Percentiles rank a stretch among this genome's conserved stretches.
Evolutionary conservation across 768 basidiomycete species (phyloP).

Genomic region (Naganishia kalamii): DNA sequence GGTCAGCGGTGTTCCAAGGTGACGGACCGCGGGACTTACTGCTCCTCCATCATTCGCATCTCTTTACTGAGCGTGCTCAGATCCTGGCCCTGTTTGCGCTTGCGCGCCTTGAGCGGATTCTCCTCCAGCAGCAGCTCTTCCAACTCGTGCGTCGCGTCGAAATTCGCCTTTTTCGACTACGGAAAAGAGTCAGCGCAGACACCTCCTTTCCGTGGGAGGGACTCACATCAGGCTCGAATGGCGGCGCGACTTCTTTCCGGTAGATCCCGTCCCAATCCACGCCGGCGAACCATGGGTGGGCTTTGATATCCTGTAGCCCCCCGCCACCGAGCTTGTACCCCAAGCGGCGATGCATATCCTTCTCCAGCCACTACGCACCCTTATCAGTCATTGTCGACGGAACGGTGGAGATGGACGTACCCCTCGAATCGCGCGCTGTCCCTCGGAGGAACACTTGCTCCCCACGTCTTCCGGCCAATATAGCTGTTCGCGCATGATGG

Average conservation of each 20-base stretch:
- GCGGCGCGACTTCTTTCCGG: conserved; percentile 60
- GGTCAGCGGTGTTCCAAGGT: background rate
- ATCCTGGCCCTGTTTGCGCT: conserved; percentile 84
- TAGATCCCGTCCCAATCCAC: conserved; percentile 76
- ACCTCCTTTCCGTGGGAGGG: background rate
- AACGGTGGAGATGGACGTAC: conserved; percentile 52
- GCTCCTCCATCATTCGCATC: conserved; percentile 97
- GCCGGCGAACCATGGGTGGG: conserved; percentile 74
- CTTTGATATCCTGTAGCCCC: conserved; percentile 68
- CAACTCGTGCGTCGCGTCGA: conserved; percentile 95
- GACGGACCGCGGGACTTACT: conserved; percentile 51
- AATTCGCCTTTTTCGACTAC: conserved; percentile 97
- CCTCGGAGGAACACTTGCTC: conserved; percentile 65
- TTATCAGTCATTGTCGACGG: conserved; percentile 15
- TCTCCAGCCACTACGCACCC: conserved; percentile 65
- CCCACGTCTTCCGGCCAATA: conserved; percentile 87
- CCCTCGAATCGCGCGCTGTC: conserved; percentile 70
- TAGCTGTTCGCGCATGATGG: conserved; percentile 79
- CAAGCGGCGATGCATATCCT: conserved; percentile 71
- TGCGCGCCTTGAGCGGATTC: conserved; percentile 90
- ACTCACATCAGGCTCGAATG: conserved; percentile 89
- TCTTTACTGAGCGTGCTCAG: conserved; percentile 76
- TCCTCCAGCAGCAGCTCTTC: conserved; percentile 94
- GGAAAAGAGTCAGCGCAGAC: conserved; percentile 15
- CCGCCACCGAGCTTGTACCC: conserved; percentile 71